phyloP scores from a whole-genome alignment of 2,329 filamentous ascomycete species.

The Davidsoniella neocaledoniae region DNA sequence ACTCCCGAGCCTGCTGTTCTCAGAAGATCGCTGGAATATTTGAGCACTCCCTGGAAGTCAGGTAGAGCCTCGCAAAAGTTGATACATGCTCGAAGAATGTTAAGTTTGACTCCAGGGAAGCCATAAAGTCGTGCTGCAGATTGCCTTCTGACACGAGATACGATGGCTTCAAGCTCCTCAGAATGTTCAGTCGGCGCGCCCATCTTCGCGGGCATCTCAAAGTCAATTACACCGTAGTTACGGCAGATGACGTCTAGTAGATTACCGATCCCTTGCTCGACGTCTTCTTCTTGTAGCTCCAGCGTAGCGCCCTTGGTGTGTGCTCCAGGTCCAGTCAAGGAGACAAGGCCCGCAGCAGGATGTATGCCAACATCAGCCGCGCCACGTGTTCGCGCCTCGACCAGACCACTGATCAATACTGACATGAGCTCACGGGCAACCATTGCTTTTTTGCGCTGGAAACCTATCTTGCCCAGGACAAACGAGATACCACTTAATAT shows the following conservation, averaged over 20 bases:
- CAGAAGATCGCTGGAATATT: slow-evolving; percentile 70
- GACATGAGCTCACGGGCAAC: slow-evolving; percentile 73
- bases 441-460: slow-evolving; percentile 81
- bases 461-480: slow-evolving; percentile 63
- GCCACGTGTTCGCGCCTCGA: slow-evolving; percentile 80
- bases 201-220: slow-evolving; percentile 21
- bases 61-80: slow-evolving; percentile 87
- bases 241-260: slow-evolving; percentile 44
- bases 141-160: slow-evolving; percentile 43
- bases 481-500: slow-evolving; percentile 74
- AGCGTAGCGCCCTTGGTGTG: slow-evolving; percentile 26
- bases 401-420: slow-evolving; percentile 65
- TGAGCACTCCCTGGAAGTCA: slow-evolving; percentile 78
- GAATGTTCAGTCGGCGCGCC: slow-evolving; percentile 16
- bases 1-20: slow-evolving; percentile 67
- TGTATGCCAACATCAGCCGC: slow-evolving; percentile 95
- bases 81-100: slow-evolving; percentile 76
- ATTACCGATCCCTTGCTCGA: slow-evolving; percentile 48
- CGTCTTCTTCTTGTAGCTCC: slow-evolving; percentile 46
- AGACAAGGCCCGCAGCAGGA: slow-evolving; percentile 72
- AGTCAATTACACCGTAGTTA: slow-evolving; percentile 46
- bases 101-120: slow-evolving; percentile 63
- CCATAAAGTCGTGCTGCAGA: slow-evolving; percentile 51
- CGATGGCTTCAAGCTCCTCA: slow-evolving; percentile 31
- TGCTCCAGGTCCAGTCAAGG: slow-evolving; percentile 43